Evolutionary conservation across 441 rosid species (phyloP).

Genomic region (Sinapis alba): DNA sequence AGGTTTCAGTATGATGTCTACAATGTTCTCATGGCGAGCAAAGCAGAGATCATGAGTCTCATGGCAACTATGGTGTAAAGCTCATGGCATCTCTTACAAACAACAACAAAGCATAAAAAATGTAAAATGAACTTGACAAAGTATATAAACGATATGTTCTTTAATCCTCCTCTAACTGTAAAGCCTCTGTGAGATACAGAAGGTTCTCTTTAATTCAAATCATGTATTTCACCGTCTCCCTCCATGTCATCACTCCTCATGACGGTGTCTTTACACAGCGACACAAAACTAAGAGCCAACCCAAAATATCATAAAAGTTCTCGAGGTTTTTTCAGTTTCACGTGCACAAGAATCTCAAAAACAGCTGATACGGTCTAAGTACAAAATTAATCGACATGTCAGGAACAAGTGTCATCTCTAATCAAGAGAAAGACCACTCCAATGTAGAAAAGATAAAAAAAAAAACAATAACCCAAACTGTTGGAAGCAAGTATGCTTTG

Average conservation of each 20-base stretch:
- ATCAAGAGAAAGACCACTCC: slow-evolving; percentile 15
- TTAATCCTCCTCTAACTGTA: too few relatives aligned
- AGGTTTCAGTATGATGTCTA: too few relatives aligned
- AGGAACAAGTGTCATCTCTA: slow-evolving; percentile 23
- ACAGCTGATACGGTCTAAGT: slow-evolving; percentile 10
- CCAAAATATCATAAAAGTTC: background rate
- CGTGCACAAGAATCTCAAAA: slow-evolving; percentile 7
- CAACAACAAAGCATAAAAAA: too few relatives aligned
- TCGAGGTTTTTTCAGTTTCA: slow-evolving; percentile 11
- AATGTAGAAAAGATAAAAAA: background rate
- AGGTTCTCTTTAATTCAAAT: too few relatives aligned
- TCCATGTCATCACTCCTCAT: slow-evolving; percentile 33
- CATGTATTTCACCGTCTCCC: too few relatives aligned
- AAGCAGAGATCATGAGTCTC: too few relatives aligned
- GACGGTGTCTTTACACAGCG: background rate
- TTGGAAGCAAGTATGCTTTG: background rate
- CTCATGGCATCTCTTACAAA: too few relatives aligned
- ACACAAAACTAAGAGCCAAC: background rate
- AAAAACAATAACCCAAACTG: slow-evolving; percentile 14
- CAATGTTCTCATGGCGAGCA: too few relatives aligned
- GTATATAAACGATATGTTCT: too few relatives aligned
- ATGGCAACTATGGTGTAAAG: too few relatives aligned
- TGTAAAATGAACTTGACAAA: too few relatives aligned
- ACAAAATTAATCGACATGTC: slow-evolving; percentile 15
- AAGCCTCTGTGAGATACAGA: too few relatives aligned